Percentiles rank a stretch among this genome's conserved stretches.
These are phyloP conservation scores for Coleophoma cylindrospora DNA, from an alignment of 2,329 filamentous ascomycete species.

Conservation along the genomic window DNA sequence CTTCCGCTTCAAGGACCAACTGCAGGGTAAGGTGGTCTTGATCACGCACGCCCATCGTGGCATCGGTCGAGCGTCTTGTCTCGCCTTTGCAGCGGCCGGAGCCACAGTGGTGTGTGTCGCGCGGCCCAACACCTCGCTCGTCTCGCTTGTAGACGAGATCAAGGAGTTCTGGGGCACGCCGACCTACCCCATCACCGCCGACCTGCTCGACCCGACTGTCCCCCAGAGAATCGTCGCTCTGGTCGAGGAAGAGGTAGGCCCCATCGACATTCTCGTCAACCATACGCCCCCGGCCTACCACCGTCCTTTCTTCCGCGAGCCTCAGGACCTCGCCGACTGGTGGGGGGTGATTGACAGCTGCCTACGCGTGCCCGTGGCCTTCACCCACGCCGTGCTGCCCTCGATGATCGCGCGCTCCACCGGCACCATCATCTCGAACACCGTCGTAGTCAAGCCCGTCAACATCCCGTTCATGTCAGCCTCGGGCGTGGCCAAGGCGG, in stretches of 20 bases:
- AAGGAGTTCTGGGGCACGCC: not conserved
- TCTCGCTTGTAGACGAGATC: not conserved
- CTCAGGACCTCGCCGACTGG: not conserved
- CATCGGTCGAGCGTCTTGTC: conserved; percentile 26
- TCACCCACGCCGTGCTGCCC: conserved; percentile 15
- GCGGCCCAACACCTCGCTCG: conserved; percentile 2
- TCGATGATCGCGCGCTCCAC: conserved; percentile 12
- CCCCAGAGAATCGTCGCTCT: not conserved
- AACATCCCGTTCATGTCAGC: conserved; percentile 11
- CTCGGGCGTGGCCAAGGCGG: conserved; percentile 7
- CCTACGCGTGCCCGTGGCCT: not conserved
- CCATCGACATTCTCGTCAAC: conserved; percentile 1
- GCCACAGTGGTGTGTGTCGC: conserved; percentile 14
- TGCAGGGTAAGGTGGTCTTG: conserved; percentile 20
- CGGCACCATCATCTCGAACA: conserved; percentile 14
- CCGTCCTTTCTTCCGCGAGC: not conserved
- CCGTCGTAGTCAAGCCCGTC: conserved; percentile 1
- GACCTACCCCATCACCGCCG: not conserved
- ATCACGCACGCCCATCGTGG: conserved; percentile 29
- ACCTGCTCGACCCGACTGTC: not conserved
- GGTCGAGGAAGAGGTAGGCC: not conserved
- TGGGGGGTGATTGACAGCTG: not conserved
- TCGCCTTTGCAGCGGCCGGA: conserved; percentile 25
- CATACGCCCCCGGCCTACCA: not conserved
- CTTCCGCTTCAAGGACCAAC: conserved; percentile 5